Evolutionary conservation across 2,329 filamentous ascomycete genomes (phyloP).

Genomic region (Neonectria sp.): DNA sequence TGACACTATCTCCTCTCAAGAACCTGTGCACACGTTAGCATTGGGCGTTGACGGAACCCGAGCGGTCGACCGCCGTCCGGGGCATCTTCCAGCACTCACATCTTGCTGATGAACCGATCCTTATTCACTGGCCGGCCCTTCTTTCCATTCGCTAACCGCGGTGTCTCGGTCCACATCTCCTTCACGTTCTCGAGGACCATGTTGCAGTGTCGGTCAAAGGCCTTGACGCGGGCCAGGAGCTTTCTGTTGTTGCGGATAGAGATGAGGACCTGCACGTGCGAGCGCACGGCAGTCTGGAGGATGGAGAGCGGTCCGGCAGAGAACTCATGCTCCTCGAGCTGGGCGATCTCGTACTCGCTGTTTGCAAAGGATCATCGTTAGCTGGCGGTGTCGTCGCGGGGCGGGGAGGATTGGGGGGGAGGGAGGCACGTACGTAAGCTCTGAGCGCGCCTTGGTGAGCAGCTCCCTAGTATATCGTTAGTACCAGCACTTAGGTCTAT

Average conservation of each 20-base stretch:
- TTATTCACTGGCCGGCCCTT: constrained; percentile 95
- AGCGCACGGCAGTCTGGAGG: constrained; percentile 95
- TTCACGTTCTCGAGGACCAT: constrained; percentile 96
- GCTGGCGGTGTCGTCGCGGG: constrained; percentile 37
- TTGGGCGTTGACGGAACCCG: not conserved
- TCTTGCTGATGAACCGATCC: constrained; percentile 98
- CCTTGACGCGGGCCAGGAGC: constrained; percentile 96
- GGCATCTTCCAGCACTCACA: constrained; percentile 73
- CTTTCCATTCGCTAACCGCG: constrained; percentile 85
- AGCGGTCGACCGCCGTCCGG: not conserved
- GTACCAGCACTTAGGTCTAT: constrained; percentile 12
- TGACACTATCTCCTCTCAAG: constrained; percentile 88
- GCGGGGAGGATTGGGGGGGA: constrained; percentile 28
- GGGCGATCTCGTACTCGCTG: constrained; percentile 92
- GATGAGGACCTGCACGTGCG: constrained; percentile 95
- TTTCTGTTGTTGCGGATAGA: constrained; percentile 99
- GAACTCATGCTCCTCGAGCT: constrained; percentile 74
- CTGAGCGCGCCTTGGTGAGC: constrained; percentile 87
- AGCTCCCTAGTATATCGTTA: constrained; percentile 76
- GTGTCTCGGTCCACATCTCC: constrained; percentile 99
- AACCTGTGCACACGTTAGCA: constrained; percentile 71
- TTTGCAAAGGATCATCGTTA: constrained; percentile 28
- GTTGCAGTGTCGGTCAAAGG: constrained; percentile 98
- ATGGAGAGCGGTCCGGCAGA: constrained; percentile 79
- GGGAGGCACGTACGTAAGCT: constrained; percentile 82